Evolutionary conservation across 1,284 basidiomycete genomes (phyloP), one percentile per base, ranked within the genome.

Genomic region (Spongispora temasekensis): DNA sequence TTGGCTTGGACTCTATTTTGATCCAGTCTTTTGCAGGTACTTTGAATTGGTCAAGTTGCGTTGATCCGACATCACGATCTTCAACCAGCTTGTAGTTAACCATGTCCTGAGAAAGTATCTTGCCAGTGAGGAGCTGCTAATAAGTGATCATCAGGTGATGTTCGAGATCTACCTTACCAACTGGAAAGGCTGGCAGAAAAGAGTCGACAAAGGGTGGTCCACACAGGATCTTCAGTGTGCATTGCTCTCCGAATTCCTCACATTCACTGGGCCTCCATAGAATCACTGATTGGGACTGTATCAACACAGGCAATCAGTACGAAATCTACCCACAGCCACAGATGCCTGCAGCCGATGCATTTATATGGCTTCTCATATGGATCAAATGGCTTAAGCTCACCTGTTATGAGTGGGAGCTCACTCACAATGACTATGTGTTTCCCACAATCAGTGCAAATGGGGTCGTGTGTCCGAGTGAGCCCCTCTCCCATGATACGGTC

Each of bases 391-490:
- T 37, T 15, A 19, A 37, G 17, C 35, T 37, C 6, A 19, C 35
- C 12, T 37, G 35, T 9, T 37, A 37, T n/a, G 17, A 7, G 35
- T 19, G 35, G n/a, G 35, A 37, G 7, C 35, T 37, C n/a, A 19
- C 35, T 7, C 35, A 3, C 15, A 19, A 19, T 2, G 75, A 79
- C 35, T 75, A 67, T 46, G 17, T 79, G 1, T 80, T 79, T 54
- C 77, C 77, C 0, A 58, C 59, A 10, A 64, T 79, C 19, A 58
- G 62, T 1, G 1, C 59, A 5, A 76, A 75, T 53, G 73, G 76
- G 0, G 50, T 67, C 0, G 58, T 75, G 8, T 61, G 74, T 34
- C 37, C 67, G 0, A 53, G 59, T 6, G 40, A 58, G n/a, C 55
- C 34, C 0, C 70, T 77, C 57, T 69, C 65, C 23, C 68, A 76